Percentiles rank a stretch among this genome's conserved stretches.
These are phyloP conservation scores for Aureobasidium sp. DNA, from an alignment of 2,329 filamentous ascomycete species.

Conservation along the genomic window DNA sequence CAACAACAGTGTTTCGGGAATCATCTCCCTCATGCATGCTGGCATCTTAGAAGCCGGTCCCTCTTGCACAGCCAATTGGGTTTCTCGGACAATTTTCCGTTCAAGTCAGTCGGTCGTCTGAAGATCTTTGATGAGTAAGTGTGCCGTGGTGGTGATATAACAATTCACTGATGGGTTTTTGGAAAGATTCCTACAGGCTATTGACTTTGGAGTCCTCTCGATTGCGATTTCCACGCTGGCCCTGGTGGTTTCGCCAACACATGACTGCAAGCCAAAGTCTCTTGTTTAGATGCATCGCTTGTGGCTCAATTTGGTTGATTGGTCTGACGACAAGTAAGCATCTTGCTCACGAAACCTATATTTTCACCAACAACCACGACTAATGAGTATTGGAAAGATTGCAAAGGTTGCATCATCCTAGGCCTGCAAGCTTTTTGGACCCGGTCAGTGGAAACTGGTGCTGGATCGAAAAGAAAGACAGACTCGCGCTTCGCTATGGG, in stretches of 20 bases:
- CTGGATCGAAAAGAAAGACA: slow-evolving; percentile 34
- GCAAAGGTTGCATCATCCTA: slow-evolving; percentile 21
- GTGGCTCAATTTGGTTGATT: slow-evolving; percentile 34
- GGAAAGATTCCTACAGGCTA: slow-evolving; percentile 21
- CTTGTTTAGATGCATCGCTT: slow-evolving; percentile 28
- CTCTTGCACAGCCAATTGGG: slow-evolving; percentile 36
- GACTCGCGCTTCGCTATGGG: slow-evolving; percentile 37
- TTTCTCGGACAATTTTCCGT: slow-evolving; percentile 40
- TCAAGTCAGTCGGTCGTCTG: slow-evolving; percentile 25
- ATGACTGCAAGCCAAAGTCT: slow-evolving; percentile 26
- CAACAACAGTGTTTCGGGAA: slow-evolving; percentile 37
- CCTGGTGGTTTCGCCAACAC: slow-evolving; percentile 31
- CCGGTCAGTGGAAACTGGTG: slow-evolving; percentile 43
- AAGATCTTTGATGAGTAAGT: too few relatives aligned
- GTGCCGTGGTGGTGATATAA: neutral
- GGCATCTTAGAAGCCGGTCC: slow-evolving; percentile 23
- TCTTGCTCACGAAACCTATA: too few relatives aligned
- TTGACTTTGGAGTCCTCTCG: too few relatives aligned
- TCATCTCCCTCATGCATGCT: slow-evolving; percentile 26
- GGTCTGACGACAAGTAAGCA: slow-evolving; percentile 31
- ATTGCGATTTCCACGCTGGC: too few relatives aligned
- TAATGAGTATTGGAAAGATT: too few relatives aligned
- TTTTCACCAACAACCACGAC: too few relatives aligned
- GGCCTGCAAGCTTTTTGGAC: slow-evolving; percentile 27
- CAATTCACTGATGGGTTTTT: slow-evolving; percentile 22